Evolutionary conservation across 495 filamentous ascomycete genomes (phyloP).

Genomic region (Alectoria sarmentosa): DNA sequence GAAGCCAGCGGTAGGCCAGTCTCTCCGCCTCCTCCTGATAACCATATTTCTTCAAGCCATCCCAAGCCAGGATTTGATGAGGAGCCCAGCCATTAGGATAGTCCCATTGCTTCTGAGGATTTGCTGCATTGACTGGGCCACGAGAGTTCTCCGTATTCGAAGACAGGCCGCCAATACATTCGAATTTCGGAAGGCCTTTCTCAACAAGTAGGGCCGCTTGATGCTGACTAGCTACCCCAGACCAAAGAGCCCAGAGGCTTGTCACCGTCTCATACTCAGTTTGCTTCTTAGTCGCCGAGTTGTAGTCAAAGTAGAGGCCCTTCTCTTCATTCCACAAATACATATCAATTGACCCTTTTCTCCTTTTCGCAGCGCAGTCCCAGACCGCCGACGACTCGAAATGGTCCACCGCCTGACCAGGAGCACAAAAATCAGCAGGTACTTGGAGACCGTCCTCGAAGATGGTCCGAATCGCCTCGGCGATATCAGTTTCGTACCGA

Average conservation of each 20-base stretch:
- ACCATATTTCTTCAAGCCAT: constrained; percentile 79
- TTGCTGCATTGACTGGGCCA: constrained; percentile 66
- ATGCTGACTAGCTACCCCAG: constrained; percentile 68
- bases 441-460: constrained; percentile 75
- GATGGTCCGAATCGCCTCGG: constrained; percentile 67
- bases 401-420: constrained; percentile 47
- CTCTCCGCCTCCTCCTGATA: constrained; percentile 83
- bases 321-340: constrained; percentile 84
- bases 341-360: constrained; percentile 76
- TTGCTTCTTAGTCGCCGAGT: constrained; percentile 71
- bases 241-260: constrained; percentile 97
- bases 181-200: constrained; percentile 74
- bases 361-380: constrained; percentile 75
- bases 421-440: constrained; percentile 67
- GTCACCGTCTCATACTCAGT: constrained; percentile 79
- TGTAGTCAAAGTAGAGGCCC: constrained; percentile 96
- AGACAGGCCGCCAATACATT: constrained; percentile 79
- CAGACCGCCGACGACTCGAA: constrained; percentile 75
- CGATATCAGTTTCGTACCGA: constrained; percentile 93
- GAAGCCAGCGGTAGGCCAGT: constrained; percentile 89
- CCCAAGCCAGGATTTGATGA: constrained; percentile 98
- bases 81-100: constrained; percentile 98
- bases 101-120: constrained; percentile 95
- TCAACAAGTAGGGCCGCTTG: constrained; percentile 73
- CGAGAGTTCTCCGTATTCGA: constrained; percentile 83